phyloP scores from a whole-genome alignment of 2,329 filamentous ascomycete genomes.

The Pseudogymnoascus sp. region DNA sequence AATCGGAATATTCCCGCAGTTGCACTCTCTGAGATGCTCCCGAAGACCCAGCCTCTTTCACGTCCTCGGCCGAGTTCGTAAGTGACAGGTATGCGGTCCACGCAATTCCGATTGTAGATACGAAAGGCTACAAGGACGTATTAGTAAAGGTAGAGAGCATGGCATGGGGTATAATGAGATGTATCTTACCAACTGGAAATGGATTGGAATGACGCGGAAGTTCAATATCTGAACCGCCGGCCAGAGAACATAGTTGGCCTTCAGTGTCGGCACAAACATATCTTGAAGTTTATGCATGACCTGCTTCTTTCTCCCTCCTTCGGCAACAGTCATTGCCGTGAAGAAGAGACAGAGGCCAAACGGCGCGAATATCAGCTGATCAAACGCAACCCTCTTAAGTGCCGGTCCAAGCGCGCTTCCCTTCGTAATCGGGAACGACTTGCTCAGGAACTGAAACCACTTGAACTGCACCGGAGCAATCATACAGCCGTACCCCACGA shows the following conservation, averaged over 20 bases:
- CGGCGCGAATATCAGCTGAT: constrained; percentile 89
- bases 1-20: neutral
- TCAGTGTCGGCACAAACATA: constrained; percentile 87
- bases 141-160: constrained; percentile 11
- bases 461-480: constrained; percentile 94
- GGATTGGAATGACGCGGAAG: constrained; percentile 88
- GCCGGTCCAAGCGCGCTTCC: constrained; percentile 64
- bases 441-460: constrained; percentile 84
- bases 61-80: constrained; percentile 68
- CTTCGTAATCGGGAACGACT: constrained; percentile 77
- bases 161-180: neutral
- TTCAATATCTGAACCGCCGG: constrained; percentile 94
- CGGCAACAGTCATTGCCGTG: constrained; percentile 89
- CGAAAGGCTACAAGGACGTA: constrained; percentile 64
- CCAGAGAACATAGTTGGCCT: constrained; percentile 95
- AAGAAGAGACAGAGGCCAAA: constrained; percentile 75
- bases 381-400: constrained; percentile 82
- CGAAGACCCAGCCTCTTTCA: constrained; percentile 15
- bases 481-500: constrained; percentile 94
- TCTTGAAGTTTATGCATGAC: constrained; percentile 80
- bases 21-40: neutral
- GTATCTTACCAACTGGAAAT: constrained; percentile 82
- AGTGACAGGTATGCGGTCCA: constrained; percentile 97
- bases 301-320: constrained; percentile 77
- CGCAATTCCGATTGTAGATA: constrained; percentile 89